Conservation (phyloP, 345 rosid species). For the Salix purpurea region DNA sequence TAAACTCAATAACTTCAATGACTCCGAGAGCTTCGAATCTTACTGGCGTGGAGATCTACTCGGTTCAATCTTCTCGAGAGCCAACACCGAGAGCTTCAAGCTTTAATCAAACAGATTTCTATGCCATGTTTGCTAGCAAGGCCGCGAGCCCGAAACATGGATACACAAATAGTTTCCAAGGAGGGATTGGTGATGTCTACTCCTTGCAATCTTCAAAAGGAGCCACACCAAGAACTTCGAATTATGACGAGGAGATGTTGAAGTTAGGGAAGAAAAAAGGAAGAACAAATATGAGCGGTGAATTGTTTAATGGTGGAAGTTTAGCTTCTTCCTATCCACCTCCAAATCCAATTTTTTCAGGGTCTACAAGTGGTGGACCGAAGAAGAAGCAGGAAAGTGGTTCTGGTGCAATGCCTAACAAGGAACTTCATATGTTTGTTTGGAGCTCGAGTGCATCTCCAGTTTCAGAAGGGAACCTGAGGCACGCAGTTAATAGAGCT, state of each 20-base stretch:
- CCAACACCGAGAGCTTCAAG: conserved; percentile 90
- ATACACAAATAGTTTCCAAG: conserved; percentile 42
- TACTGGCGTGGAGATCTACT: conserved; percentile 76
- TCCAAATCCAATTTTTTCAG: conserved; percentile 68
- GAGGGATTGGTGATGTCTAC: conserved; percentile 46
- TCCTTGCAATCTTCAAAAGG: conserved; percentile 76
- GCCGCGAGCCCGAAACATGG: conserved; percentile 80
- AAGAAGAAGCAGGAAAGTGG: conserved; percentile 33
- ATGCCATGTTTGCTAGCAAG: conserved; percentile 82
- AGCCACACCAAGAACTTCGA: conserved; percentile 74
- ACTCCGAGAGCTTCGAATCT: conserved; percentile 79
- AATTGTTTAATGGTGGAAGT: conserved; percentile 41
- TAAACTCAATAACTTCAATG: conserved; percentile 46
- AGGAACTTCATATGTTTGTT: conserved; percentile 78
- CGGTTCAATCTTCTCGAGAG: conserved; percentile 70
- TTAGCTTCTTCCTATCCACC: conserved; percentile 48
- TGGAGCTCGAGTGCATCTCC: conserved; percentile 90
- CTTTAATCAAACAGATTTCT: conserved; percentile 75
- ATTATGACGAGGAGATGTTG: conserved; percentile 68
- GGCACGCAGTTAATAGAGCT: conserved; percentile 47
- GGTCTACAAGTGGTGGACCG: conserved; percentile 14
- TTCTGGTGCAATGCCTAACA: conserved; percentile 14
- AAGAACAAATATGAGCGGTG: conserved; percentile 65
- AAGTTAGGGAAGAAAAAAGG: conserved; percentile 49
- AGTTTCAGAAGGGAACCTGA: conserved; percentile 57